Percentiles rank a stretch among this genome's conserved stretches.
These are phyloP conservation scores for Polychaeton citri DNA, from an alignment of 2,329 filamentous ascomycete genomes.

Conservation along the genomic window DNA sequence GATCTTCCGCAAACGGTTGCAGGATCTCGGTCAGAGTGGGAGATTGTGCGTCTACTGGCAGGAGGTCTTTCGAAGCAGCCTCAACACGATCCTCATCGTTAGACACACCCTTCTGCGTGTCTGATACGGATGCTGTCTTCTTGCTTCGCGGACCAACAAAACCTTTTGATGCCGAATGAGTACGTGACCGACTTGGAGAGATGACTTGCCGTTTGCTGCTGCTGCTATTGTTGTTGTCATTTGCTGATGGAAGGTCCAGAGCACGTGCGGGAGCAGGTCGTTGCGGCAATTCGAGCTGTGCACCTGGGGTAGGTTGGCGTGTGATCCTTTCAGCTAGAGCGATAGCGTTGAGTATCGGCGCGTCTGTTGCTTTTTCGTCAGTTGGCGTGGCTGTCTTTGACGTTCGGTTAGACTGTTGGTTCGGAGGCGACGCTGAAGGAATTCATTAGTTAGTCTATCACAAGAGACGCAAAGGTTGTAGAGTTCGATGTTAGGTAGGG, in stretches of 20 bases:
- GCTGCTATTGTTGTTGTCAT: not conserved
- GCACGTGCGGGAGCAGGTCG: not conserved
- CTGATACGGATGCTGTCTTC: not conserved
- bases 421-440: slow-evolving; percentile 8
- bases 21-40: slow-evolving; percentile 19
- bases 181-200: not conserved
- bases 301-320: not conserved
- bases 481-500: too few relatives aligned
- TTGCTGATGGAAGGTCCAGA: not conserved
- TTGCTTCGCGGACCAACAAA: not conserved
- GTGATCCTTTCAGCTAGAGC: not conserved
- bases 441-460: too few relatives aligned
- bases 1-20: slow-evolving; percentile 4
- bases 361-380: slow-evolving; percentile 3
- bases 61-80: slow-evolving; percentile 3
- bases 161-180: not conserved
- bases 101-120: not conserved
- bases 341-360: not conserved
- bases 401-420: slow-evolving; percentile 6
- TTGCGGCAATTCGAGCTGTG: not conserved
- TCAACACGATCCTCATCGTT: not conserved
- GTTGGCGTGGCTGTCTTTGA: slow-evolving; percentile 9
- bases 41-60: slow-evolving; percentile 7
- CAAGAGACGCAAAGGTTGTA: too few relatives aligned
- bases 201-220: not conserved